Base-by-base conservation (phyloP, 345 rosid genomes). In the Syzygium aromaticum region DNA sequence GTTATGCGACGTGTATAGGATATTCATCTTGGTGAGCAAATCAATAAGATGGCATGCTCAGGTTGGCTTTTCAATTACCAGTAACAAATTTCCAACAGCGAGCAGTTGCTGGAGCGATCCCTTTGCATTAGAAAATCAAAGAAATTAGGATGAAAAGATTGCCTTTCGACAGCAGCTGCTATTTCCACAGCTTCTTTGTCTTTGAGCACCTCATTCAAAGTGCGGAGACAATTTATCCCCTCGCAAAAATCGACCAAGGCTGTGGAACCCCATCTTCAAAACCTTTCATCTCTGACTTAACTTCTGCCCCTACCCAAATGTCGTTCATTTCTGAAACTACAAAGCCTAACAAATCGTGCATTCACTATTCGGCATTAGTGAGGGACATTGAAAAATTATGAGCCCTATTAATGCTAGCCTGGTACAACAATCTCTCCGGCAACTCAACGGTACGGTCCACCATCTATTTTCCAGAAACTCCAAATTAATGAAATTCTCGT, bases 191-290 rank as follows among this genome's bases (percentile, higher is more conserved):
- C 4, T 13, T 63, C 77, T 61, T n/a, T 61, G 33, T 4, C 19
- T 61, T 61, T 61, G 17, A n/a, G 73, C 73, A 3, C 1, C 17
- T 2, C 38, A 13, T 61, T 61, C 73, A n/a, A 16, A n/a, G 33
- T 61, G 33, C 6, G 38, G 73, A 61, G 38, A 61, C 73, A n/a
- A 61, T 61, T 3, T n/a, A 27, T 1, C 6, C 67, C 73, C 28
- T 61, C 3, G 0, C 33, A 61, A n/a, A 12, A 61, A n/a, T 61
- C 73, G 1, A 61, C 33, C 1, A 11, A 61, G n/a, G 33, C 38
- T 6, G 33, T 2, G 0, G 1, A 13, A n/a, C 38, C 1, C 33
- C 0, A 61, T 3, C 33, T n/a, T n/a, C 3, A 3, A 0, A 59
- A 10, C 16, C 0, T 59, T 57, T 25, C 28, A 5, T 57, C 14